These are phyloP conservation scores for Colletotrichum filicis DNA, from an alignment of 2,329 filamentous ascomycete species.

Conservation along the genomic window DNA sequence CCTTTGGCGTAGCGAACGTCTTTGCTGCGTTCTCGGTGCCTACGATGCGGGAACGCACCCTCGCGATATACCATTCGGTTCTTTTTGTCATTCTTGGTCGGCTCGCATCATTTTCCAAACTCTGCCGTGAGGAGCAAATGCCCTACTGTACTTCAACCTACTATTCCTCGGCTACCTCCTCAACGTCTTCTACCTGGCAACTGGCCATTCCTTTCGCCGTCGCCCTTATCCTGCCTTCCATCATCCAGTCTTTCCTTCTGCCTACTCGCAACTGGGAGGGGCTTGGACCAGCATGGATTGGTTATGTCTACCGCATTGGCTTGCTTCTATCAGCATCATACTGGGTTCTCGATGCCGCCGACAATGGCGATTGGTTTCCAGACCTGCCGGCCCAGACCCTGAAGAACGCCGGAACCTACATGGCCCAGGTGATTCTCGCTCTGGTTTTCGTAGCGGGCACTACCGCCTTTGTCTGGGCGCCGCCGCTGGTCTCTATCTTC, in stretches of 20 bases:
- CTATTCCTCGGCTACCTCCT: conserved; percentile 91
- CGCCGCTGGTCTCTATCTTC: conserved; percentile 83
- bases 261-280: conserved; percentile 91
- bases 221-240: conserved; percentile 75
- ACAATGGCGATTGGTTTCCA: conserved; percentile 84
- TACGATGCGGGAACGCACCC: conserved; percentile 72
- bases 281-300: conserved; percentile 86
- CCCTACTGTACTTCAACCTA: conserved; percentile 95
- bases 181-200: conserved; percentile 93
- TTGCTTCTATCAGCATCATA: conserved; percentile 82
- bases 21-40: conserved; percentile 80
- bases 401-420: conserved; percentile 78
- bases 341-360: conserved; percentile 90
- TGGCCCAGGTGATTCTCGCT: conserved; percentile 84
- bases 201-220: conserved; percentile 82
- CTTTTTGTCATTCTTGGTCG: conserved; percentile 84
- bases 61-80: conserved; percentile 87
- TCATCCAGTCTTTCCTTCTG: conserved; percentile 82
- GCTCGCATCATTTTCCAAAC: conserved; percentile 85
- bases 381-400: conserved; percentile 67
- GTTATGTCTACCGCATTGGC: conserved; percentile 79
- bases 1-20: conserved; percentile 83
- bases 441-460: conserved; percentile 86
- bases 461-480: conserved; percentile 85
- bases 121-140: conserved; percentile 99